Evolutionary conservation across 2,329 filamentous ascomycete species (phyloP), one percentile per base, ranked within the genome.

Genomic region (Sarocladiaceae sp.): DNA sequence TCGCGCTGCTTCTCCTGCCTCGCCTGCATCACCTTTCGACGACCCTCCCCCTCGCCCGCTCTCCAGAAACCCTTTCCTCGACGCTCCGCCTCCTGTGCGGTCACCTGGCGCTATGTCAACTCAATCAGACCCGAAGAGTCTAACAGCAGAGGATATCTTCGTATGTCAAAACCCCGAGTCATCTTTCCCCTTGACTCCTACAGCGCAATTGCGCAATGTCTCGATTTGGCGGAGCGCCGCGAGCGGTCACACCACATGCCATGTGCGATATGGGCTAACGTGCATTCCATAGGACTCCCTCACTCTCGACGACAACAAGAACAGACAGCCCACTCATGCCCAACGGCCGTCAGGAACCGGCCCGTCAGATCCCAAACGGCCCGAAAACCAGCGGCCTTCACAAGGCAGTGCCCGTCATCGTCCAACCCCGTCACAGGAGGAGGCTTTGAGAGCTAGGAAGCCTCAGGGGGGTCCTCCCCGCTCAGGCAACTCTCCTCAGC

Each of bases 61-160:
- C 47, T 88, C 84, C 54, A 78, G 79, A 61, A 90, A 90, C 55
- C 85, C 85, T 27, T 90, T 90, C 59, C 73, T 89, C 51, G 83
- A 85, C 54, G 69, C 73, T 47, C 51, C 62, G 52, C 54, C 55
- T 53, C 57, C 62, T 46, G 46, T 68, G 39, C 66, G 61, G 52
- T 68, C 70, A 24, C 62, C 69, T 16, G 68, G 70, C 48, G 67
- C 64, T 48, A 77, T 79, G 74, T 64, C 75, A 40, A 64, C 66
- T 45, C 55, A 66, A 47, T 67, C 69, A 42, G 69, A 71, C 43
- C 57, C 62, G 18, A 65, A 67, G 47, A 66, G 67, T 55, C 50
- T 78, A 67, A 57, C 79, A 46, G 78, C 82, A 40, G 81, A 84
- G 52, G 83, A 88, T 50, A 74, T 89, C 48, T 89, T 89, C 69